Evolutionary conservation across 148 eudicot genomes (phyloP), one percentile per base, ranked within the genome.

Genomic region (Selenicereus undatus): DNA sequence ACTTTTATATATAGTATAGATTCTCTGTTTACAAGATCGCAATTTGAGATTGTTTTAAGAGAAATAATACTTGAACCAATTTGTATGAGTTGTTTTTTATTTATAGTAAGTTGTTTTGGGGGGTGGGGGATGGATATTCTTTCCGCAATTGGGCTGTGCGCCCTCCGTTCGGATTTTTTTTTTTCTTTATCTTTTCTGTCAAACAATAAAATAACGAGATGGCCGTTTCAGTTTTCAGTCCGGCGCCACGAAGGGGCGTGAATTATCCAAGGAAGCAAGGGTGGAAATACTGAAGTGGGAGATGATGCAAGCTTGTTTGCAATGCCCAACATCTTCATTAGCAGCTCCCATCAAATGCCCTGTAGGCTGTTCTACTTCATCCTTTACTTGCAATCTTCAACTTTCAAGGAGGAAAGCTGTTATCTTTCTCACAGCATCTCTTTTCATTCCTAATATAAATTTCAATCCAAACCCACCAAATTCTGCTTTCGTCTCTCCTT

Each of bases 331-430:
- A 73, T 26, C 18, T 42, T 12, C 79, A 69, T 52, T 75, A 10
- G 36, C 79, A 62, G 32, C 58, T n/a, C 22, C 71, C 35, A 56
- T 58, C 3, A 79, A 76, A 58, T 82, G 62, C 51, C 24, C 36
- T 0, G 7, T 14, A 26, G 14, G 39, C 42, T 73, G 22, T 71
- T 74, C 29, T 71, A 56, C 52, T 74, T 32, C 86, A 68, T 17
- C 74, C n/a, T 77, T 78, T 68, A 76, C 42, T 54, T 58, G 4
- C 45, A 22, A 20, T 17, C 39, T 20, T 2, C 71, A 10, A 10
- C 11, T 62, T 39, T 75, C 86, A 5, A 85, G 90, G 58, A 86
- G 97, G 35, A 89, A 68, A 29, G 11, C 88, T 1, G 13, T 84
- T 24, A 45, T 86, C 54, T 81, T 84, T 64, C 26, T 89, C 65